Evolutionary conservation across 352 stramenopile species (phyloP), one percentile per base, ranked within the genome.

Genomic region (Pythium apleroticum): DNA sequence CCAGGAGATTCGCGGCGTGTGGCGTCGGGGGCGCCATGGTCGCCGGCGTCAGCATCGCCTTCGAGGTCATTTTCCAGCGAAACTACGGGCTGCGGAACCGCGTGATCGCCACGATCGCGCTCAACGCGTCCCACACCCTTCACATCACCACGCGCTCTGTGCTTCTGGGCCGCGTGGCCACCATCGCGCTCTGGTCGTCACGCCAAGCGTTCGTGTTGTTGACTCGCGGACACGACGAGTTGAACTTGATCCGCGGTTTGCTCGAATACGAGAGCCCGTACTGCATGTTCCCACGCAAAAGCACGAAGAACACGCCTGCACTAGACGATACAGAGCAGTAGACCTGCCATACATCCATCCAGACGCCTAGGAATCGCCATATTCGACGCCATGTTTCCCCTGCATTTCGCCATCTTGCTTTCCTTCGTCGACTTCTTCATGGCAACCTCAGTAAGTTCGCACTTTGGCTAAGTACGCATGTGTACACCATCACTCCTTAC

Each of bases 161-260:
- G 12, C 27, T 65, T 14, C n/a, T 65, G 2, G 59, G 59, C 11
- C 59, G 59, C 27, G 49, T 52, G 12, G 48, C 50, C 12, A 65
- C 59, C 48, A 65, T 65, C n/a, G 19, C 27, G 20, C 39, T 65
- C 14, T 65, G 59, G 59, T 45, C 33, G 17, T 58, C 59, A 11
- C 59, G 59, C 10, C 59, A 65, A 30, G 59, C 57, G 31, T 27
- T 53, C 25, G 25, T 46, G 59, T 25, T 65, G 14, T 20, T 53
- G 3, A 30, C 20, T 17, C 35, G 59, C 4, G 9, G 28, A 15
- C 24, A 65, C 15, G 59, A 59, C 59, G 59, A 65, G 35, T 25
- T 65, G 11, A 52, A 59, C 39, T 57, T 65, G 48, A 56, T 65
- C 27, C 56, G 56, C 9, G 56, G 41, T 14, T 39, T 53, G 17